Conservation (phyloP, 345 rosid species). For the Gossypium sturtianum region DNA sequence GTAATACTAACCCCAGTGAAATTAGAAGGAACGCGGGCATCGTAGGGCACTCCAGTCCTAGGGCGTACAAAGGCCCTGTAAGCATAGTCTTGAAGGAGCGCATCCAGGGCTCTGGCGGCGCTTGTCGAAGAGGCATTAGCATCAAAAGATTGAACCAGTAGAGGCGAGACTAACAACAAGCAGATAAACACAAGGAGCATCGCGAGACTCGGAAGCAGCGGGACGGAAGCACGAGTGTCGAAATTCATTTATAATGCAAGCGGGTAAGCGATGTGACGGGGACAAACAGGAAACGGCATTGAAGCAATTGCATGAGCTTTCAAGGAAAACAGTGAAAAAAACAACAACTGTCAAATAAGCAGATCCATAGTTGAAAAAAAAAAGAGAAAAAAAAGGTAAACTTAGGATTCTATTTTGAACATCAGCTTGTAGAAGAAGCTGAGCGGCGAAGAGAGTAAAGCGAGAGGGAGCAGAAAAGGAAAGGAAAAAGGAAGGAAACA, state of each 20-base stretch:
- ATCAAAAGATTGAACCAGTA: constrained; percentile 30
- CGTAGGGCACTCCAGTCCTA: constrained; percentile 60
- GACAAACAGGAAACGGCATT: constrained; percentile 9
- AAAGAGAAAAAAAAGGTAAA: neutral
- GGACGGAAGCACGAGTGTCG: constrained; percentile 43
- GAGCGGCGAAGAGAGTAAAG: neutral
- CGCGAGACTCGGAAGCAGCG: constrained; percentile 53
- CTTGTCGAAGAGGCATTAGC: constrained; percentile 3
- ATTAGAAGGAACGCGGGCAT: constrained; percentile 54
- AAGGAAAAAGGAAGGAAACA: neutral
- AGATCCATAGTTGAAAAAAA: neutral
- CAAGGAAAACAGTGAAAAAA: constrained; percentile 1
- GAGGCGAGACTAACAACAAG: constrained; percentile 21
- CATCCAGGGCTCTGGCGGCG: constrained; percentile 50
- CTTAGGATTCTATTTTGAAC: neutral
- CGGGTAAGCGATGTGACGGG: constrained; percentile 13
- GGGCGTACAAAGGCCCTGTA: constrained; percentile 62
- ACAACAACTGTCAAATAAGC: constrained; percentile 9
- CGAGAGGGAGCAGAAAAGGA: neutral
- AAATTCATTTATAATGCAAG: constrained; percentile 26
- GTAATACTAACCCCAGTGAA: constrained; percentile 65
- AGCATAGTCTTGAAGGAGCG: constrained; percentile 86
- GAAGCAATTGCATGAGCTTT: neutral
- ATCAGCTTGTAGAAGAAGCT: constrained; percentile 1
- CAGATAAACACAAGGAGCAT: constrained; percentile 34